A percentile compares a stretch with the other conserved stretches of the same genome.
Evolutionary conservation across 1,139 yeast species (phyloP).

Genomic region (Arxiozyma bovina): DNA sequence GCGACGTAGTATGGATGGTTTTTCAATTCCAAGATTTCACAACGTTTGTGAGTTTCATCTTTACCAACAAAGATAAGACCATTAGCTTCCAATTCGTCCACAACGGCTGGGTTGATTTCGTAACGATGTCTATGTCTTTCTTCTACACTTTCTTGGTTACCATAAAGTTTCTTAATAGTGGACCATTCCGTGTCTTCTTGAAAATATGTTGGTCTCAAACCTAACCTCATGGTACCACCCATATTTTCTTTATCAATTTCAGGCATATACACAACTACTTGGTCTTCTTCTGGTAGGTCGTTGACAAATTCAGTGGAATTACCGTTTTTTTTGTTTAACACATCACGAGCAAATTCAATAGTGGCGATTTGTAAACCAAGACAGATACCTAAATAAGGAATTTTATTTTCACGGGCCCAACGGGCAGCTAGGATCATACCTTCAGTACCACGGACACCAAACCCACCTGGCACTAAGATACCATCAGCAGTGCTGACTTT

Average conservation of each 20-base stretch:
- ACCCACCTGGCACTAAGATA: constrained; percentile 96
- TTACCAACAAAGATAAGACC: constrained; percentile 89
- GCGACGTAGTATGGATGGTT: constrained; percentile 86
- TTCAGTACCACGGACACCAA: constrained; percentile 94
- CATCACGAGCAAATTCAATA: constrained; percentile 82
- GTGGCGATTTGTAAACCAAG: constrained; percentile 96
- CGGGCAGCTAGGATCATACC: constrained; percentile 97
- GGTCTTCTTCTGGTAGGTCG: constrained; percentile 45
- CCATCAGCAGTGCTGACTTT: constrained; percentile 92
- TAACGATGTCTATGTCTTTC: constrained; percentile 99
- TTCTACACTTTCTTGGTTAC: constrained; percentile 55
- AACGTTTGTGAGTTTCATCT: constrained; percentile 82
- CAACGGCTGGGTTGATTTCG: constrained; percentile 84
- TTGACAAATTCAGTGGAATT: constrained; percentile 83
- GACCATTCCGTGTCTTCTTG: constrained; percentile 62
- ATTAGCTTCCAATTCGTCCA: constrained; percentile 56
- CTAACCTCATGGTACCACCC: constrained; percentile 99
- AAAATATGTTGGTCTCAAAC: constrained; percentile 83
- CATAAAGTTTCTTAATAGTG: constrained; percentile 71
- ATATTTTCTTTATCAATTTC: constrained; percentile 91
- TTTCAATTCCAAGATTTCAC: constrained; percentile 82
- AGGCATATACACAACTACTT: constrained; percentile 95
- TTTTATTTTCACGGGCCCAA: constrained; percentile 91
- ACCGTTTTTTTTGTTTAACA: constrained; percentile 59
- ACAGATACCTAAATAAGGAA: constrained; percentile 95